phyloP scores from a whole-genome alignment of 257 asterid genomes.

The Catharanthus roseus region DNA sequence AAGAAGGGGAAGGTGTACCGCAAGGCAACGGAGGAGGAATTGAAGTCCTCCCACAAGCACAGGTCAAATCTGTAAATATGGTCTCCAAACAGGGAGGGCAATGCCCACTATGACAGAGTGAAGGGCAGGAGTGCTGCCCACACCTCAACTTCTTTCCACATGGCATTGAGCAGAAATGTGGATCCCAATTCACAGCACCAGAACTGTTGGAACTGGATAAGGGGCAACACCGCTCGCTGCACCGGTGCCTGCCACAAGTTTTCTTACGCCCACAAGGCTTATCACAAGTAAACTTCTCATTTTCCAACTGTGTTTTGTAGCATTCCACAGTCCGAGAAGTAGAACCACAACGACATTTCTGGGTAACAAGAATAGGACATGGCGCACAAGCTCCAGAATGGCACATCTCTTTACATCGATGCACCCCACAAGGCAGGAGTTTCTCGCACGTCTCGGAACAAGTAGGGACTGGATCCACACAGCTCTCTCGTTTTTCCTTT shows the following conservation, averaged over 20 bases:
- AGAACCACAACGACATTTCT: conserved; percentile 86
- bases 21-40: conserved; percentile 97
- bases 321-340: conserved; percentile 85
- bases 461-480: conserved; percentile 87
- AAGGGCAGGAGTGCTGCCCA: conserved; percentile 86
- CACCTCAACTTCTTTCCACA: conserved; percentile 96
- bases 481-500: conserved; percentile 53
- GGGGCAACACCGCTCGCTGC: conserved; percentile 95
- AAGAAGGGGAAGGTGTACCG: conserved; percentile 87
- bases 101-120: conserved; percentile 95
- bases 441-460: conserved; percentile 69
- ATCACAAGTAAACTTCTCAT: conserved; percentile 64
- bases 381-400: conserved; percentile 82
- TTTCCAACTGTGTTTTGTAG: conserved; percentile 46
- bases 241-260: conserved; percentile 93
- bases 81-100: conserved; percentile 97
- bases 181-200: conserved; percentile 52
- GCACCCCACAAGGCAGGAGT: conserved; percentile 69
- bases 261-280: conserved; percentile 85
- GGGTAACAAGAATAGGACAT: conserved; percentile 62
- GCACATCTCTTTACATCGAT: conserved; percentile 60
- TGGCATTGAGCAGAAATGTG: conserved; percentile 89
- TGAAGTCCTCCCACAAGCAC: conserved; percentile 93
- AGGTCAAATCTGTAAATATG: conserved; percentile 75
- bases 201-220: conserved; percentile 44